Conservation (phyloP, 176 grass and related monocot genomes). For the Hordeum marinum region DNA sequence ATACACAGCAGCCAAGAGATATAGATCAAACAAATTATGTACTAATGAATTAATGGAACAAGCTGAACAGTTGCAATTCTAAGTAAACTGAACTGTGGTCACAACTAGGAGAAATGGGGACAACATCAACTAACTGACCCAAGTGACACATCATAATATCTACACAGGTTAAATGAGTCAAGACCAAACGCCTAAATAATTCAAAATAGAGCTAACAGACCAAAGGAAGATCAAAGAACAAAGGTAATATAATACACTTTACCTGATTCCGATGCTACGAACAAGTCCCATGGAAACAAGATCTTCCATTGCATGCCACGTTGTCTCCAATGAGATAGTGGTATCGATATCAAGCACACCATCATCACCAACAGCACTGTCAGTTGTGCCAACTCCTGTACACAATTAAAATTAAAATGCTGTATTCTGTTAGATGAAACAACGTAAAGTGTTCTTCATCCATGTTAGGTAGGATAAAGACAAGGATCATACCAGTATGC, state of each 20-base stretch:
- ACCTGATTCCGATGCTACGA: conserved; percentile 89
- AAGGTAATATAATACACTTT: not conserved
- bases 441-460: not conserved
- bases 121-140: not conserved
- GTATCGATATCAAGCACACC: conserved; percentile 92
- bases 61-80: not conserved
- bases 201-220: not conserved
- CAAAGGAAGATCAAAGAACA: not conserved
- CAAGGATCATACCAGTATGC: conserved; percentile 56
- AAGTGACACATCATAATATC: not conserved
- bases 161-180: not conserved
- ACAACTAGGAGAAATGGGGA: not conserved
- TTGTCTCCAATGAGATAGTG: conserved; percentile 87
- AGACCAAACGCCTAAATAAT: not conserved
- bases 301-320: conserved; percentile 97
- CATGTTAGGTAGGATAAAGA: conserved; percentile 1
- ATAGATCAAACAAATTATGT: not conserved
- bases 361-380: conserved; percentile 72
- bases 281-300: conserved; percentile 81
- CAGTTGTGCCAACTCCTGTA: conserved; percentile 73
- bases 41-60: not conserved
- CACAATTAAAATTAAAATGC: not conserved
- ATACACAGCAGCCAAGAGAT: not conserved
- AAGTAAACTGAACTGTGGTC: not conserved
- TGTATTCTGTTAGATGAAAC: not conserved